Evolutionary conservation across 2,329 filamentous ascomycete species (phyloP), one percentile per base, ranked within the genome.

Genomic region (Pezicula carpinea): DNA sequence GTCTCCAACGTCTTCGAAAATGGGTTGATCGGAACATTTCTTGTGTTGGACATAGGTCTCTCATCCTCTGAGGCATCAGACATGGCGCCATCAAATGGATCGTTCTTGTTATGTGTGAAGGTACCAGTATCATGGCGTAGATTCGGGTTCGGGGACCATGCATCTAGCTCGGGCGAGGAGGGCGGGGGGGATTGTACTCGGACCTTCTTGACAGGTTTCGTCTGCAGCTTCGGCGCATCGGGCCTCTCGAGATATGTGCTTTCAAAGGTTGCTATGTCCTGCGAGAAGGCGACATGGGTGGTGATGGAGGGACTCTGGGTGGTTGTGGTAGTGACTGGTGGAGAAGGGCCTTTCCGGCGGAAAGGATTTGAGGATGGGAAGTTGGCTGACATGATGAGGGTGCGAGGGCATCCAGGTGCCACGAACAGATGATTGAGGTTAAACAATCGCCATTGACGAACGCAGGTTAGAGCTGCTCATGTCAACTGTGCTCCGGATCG

Each of bases 101-200:
- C 61, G 39, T 51, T 49, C 42, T 53, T 56, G 11, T 42, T 44
- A 35, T 51, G 53, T 21, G 54, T 47, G 14, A 54, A 52, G 17
- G 51, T 48, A 33, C 63, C 55, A 36, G 58, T 58, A 21, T 62
- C 63, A 47, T 54, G 50, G 50, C 50, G 66, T 50, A 54, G 64
- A 53, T 50, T 62, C 47, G 49, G 62, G 46, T 48, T 62, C 50
- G 46, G 61, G 54, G 52, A 51, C 43, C 52, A 54, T 36, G 45
- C 46, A 39, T 47, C 44, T 39, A 43, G 51, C 32, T 50, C 35
- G 29, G 62, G 62, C 22, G 61, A 64, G n/a, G 76, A 74, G 3
- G 80, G 79, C 49, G 79, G 80, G 43, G 81, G 81, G 35, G 80
- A 83, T 60, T 83, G 74, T 7, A 85, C 77, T 59, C 83, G 79